Evolutionary conservation across 257 asterid species (phyloP).

Genomic region (Catharanthus roseus): DNA sequence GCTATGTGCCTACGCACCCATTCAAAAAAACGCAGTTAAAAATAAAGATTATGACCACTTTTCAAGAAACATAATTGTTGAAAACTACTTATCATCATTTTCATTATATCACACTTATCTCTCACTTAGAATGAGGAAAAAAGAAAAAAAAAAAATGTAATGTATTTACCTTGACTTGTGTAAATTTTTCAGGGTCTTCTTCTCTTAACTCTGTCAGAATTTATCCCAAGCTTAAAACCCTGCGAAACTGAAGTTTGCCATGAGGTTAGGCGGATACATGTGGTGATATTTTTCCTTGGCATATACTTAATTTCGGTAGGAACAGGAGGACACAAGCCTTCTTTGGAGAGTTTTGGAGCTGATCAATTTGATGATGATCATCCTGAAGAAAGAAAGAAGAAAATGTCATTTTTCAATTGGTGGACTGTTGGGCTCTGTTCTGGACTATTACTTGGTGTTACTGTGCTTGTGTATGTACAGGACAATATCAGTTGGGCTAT

Average conservation of each 20-base stretch:
- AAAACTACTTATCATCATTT: no score
- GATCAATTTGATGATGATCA: constrained; percentile 91
- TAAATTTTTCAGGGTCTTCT: constrained; percentile 53
- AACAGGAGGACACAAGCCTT: constrained; percentile 89
- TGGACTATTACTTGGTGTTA: constrained; percentile 67
- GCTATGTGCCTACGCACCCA: no score
- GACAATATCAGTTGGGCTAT: constrained; percentile 70
- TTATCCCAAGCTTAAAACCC: constrained; percentile 49
- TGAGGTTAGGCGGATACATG: constrained; percentile 44
- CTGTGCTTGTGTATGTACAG: constrained; percentile 56
- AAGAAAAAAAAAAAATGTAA: not conserved
- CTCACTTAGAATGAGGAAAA: no score
- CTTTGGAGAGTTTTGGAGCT: constrained; percentile 93
- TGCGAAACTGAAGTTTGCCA: constrained; percentile 29
- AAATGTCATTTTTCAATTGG: constrained; percentile 93
- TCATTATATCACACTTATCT: no score
- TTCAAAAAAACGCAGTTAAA: no score
- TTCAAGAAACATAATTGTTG: no score
- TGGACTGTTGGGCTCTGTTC: constrained; percentile 73
- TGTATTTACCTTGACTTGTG: not conserved
- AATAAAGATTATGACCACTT: no score
- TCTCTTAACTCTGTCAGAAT: constrained; percentile 61
- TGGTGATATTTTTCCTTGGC: constrained; percentile 56
- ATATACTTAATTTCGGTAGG: constrained; percentile 74
- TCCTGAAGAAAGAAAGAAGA: constrained; percentile 49